phyloP scores from a whole-genome alignment of 2,329 filamentous ascomycete species.

The Coniochaeta pulveracea region DNA sequence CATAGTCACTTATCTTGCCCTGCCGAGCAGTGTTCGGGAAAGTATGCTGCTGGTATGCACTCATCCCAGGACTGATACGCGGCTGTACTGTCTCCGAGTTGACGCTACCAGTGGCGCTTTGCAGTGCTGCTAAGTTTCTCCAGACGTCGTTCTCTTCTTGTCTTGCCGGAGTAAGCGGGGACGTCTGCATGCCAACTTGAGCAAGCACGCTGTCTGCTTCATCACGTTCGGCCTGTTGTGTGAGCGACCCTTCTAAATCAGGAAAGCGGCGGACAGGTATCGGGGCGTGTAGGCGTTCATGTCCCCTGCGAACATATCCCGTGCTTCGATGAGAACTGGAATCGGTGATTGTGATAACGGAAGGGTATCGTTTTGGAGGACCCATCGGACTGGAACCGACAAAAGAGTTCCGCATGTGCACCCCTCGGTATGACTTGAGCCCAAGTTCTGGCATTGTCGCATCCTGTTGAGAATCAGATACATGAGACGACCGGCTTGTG shows the following conservation, averaged over 20 bases:
- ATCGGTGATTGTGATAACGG: neutral
- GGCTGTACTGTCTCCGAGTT: neutral
- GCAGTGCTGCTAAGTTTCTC: conserved; percentile 12
- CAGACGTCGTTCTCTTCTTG: conserved; percentile 15
- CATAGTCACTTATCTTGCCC: neutral
- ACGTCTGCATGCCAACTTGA: conserved; percentile 10
- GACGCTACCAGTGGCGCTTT: conserved; percentile 6
- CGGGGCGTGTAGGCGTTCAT: conserved; percentile 4
- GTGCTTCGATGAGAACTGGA: neutral
- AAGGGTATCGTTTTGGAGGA: neutral
- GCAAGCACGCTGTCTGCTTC: conserved; percentile 13
- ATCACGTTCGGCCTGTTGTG: conserved; percentile 7
- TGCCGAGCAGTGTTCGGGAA: neutral
- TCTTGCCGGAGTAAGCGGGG: conserved; percentile 11
- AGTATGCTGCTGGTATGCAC: conserved; percentile 6
- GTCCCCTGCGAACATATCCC: neutral
- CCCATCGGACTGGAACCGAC: neutral
- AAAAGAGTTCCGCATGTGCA: neutral
- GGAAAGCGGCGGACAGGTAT: neutral
- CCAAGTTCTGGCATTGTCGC: conserved; percentile 3
- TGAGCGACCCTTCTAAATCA: neutral
- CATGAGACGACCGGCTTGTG: conserved; percentile 4
- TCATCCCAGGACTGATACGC: conserved; percentile 11
- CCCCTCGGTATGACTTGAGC: neutral
- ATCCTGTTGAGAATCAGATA: neutral